Percentiles rank a stretch among this genome's conserved stretches.
Evolutionary conservation across 371 early-diverging fungal genomes (phyloP).

Genomic region (Sporodiniella umbellata): DNA sequence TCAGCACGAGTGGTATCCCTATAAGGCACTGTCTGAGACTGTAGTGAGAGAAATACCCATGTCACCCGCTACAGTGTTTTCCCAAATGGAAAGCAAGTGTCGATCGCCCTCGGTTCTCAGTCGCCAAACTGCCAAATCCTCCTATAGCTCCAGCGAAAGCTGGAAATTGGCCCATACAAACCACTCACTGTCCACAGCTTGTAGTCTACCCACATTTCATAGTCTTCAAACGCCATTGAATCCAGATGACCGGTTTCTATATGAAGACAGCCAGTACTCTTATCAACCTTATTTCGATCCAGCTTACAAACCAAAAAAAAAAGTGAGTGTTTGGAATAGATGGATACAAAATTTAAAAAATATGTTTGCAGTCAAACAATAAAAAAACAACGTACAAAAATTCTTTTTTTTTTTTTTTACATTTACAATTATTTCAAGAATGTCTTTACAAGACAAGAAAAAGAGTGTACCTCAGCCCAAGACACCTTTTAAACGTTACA

Average conservation of each 20-base stretch:
- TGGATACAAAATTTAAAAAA: background rate
- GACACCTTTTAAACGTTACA: conserved; percentile 54
- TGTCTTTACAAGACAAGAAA: conserved; percentile 16
- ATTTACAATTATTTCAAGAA: background rate
- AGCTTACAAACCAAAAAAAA: background rate
- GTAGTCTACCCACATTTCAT: background rate
- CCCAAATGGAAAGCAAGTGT: background rate
- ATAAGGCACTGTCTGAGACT: background rate
- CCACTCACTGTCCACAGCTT: background rate
- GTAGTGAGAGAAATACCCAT: background rate
- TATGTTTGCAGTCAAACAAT: background rate
- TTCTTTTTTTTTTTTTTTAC: background rate
- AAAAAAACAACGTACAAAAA: background rate
- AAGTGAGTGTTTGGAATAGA: background rate
- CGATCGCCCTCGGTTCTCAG: background rate
- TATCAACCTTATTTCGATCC: background rate
- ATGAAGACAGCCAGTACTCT: background rate
- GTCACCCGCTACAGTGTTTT: too few relatives aligned
- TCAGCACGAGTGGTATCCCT: conserved; percentile 7
- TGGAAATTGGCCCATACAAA: conserved; percentile 2
- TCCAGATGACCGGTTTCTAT: conserved; percentile 1
- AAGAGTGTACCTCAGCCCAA: conserved; percentile 29
- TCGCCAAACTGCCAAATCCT: background rate
- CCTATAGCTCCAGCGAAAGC: background rate
- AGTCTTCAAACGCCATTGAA: conserved; percentile 2